Conservation (phyloP, 1,139 yeast genomes). For the Sugiyamaella sp. region DNA sequence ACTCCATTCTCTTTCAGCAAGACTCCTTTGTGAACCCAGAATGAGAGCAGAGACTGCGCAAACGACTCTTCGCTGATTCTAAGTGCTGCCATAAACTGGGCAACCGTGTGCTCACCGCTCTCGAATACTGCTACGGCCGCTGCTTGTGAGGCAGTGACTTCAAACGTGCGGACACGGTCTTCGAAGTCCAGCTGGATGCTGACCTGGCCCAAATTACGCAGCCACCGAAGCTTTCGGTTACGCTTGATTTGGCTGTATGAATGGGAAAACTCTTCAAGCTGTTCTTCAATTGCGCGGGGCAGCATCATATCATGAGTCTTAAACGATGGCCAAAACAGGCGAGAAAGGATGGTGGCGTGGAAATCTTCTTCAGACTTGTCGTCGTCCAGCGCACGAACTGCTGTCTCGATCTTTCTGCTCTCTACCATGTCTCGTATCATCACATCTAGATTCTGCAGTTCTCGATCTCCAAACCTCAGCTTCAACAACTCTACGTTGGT, state of each 20-base stretch:
- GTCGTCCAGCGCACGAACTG: slow-evolving; percentile 29
- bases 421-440: slow-evolving; percentile 74
- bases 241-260: slow-evolving; percentile 51
- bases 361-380: slow-evolving; percentile 19
- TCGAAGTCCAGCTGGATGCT: slow-evolving; percentile 58
- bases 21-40: slow-evolving; percentile 61
- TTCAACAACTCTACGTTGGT: slow-evolving; percentile 58
- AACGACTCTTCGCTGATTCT: slow-evolving; percentile 34
- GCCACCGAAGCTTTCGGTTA: slow-evolving; percentile 61
- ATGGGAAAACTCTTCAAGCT: slow-evolving; percentile 51
- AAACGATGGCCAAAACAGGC: slow-evolving; percentile 55
- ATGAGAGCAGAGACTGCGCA: slow-evolving; percentile 38
- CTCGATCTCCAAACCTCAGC: slow-evolving; percentile 64
- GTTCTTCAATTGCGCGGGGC: slow-evolving; percentile 49
- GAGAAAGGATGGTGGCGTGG: slow-evolving; percentile 46
- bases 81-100: slow-evolving; percentile 28
- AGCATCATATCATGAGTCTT: slow-evolving; percentile 48
- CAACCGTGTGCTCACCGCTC: slow-evolving; percentile 32
- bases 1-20: slow-evolving; percentile 40
- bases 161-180: slow-evolving; percentile 47
- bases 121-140: slow-evolving; percentile 61
- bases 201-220: slow-evolving; percentile 67
- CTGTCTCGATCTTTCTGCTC: slow-evolving; percentile 36
- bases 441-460: slow-evolving; percentile 72
- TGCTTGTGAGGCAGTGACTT: slow-evolving; percentile 73